Evolutionary conservation across 202 grass and related monocot genomes (phyloP).

Genomic region (Carex arenaria): DNA sequence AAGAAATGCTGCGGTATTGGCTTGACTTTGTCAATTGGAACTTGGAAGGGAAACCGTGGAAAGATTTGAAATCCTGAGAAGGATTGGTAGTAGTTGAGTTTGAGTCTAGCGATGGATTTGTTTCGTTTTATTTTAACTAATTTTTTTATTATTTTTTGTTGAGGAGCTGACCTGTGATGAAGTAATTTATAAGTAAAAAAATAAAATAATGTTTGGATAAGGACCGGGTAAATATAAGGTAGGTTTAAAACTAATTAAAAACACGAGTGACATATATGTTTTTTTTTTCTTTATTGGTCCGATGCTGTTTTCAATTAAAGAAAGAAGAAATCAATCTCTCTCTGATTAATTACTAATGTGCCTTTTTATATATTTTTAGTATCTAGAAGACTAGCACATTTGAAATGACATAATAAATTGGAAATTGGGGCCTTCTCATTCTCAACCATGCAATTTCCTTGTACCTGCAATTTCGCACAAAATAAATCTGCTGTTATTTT

Average conservation of each 20-base stretch:
- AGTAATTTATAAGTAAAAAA: too few relatives aligned
- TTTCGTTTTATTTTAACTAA: background rate
- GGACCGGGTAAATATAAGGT: background rate
- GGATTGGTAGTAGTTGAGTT: constrained; percentile 21
- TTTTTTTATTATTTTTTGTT: background rate
- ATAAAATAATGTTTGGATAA: background rate
- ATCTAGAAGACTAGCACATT: background rate
- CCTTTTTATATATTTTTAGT: background rate
- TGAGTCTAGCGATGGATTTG: background rate
- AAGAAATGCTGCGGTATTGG: background rate
- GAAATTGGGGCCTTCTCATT: background rate
- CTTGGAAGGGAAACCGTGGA: background rate
- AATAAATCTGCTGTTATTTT: too few relatives aligned
- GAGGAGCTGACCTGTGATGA: too few relatives aligned
- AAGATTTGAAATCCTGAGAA: constrained; percentile 8
- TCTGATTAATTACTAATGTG: background rate
- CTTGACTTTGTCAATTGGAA: constrained; percentile 23
- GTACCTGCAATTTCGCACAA: background rate
- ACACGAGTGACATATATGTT: background rate
- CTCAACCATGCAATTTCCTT: background rate
- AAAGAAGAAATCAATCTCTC: background rate
- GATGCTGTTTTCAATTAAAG: background rate
- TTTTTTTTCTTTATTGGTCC: background rate
- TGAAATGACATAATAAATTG: background rate
- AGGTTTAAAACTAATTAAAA: background rate